phyloP scores from a whole-genome alignment of 108 stramenopile species.

The Fistulifera pelliculosa region DNA sequence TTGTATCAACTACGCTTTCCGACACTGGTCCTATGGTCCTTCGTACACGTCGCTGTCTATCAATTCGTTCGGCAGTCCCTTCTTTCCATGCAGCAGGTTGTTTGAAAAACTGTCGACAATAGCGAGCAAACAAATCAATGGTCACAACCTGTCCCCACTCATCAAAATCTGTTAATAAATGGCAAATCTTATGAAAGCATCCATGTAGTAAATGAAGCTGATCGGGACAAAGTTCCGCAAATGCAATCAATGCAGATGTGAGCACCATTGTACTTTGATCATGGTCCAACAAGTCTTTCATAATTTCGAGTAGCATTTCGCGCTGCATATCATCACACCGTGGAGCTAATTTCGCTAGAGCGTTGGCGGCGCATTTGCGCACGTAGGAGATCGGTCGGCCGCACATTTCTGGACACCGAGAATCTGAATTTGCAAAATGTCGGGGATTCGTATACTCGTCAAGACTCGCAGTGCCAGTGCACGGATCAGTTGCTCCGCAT shows the following conservation, averaged over 20 bases:
- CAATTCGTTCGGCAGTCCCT: slow-evolving; percentile 74
- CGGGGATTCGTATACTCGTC: slow-evolving; percentile 91
- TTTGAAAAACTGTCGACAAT: slow-evolving; percentile 87
- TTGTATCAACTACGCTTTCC: neutral
- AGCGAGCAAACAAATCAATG: slow-evolving; percentile 75
- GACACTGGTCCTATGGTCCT: slow-evolving; percentile 23
- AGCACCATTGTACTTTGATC: slow-evolving; percentile 94
- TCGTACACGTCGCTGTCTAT: slow-evolving; percentile 62
- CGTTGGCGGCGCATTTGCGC: slow-evolving; percentile 95
- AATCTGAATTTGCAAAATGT: slow-evolving; percentile 98
- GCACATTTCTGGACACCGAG: slow-evolving; percentile 92
- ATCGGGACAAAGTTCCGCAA: slow-evolving; percentile 88
- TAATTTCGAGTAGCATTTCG: slow-evolving; percentile 44
- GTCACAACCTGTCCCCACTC: slow-evolving; percentile 97
- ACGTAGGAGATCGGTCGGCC: slow-evolving; percentile 93
- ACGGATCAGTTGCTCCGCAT: slow-evolving; percentile 89
- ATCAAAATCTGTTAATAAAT: slow-evolving; percentile 96
- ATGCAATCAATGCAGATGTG: slow-evolving; percentile 84
- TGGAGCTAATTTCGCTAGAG: slow-evolving; percentile 81
- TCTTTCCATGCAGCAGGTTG: slow-evolving; percentile 43
- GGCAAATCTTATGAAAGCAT: slow-evolving; percentile 92
- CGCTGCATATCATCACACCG: slow-evolving; percentile 53
- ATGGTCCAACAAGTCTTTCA: slow-evolving; percentile 48
- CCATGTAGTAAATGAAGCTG: slow-evolving; percentile 85
- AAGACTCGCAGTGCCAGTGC: slow-evolving; percentile 93